Base-by-base conservation (phyloP, 2,329 filamentous ascomycete species). In the Epichloe aotearoae region DNA sequence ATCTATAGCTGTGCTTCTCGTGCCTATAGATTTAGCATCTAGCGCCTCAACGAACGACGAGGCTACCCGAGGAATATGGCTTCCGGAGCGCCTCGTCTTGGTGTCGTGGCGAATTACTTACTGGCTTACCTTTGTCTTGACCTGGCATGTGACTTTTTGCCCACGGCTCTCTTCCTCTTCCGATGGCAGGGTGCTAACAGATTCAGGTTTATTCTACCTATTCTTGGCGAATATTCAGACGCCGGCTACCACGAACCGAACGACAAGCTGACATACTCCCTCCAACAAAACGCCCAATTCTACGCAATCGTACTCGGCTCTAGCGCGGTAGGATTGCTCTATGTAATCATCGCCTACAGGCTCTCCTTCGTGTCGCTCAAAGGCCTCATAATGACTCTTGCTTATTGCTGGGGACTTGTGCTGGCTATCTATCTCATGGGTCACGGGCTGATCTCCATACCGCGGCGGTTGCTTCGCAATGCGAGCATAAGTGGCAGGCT, bases 391-490 rank as follows among this genome's bases (percentile, higher is more conserved):
- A 95, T 98, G 87, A 91, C 93, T 14, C 73, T 97, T 53, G 87
- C 91, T 38, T 98, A 98, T 66, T 88, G 88, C 53, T 97, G 90
- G 86, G 89, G 90, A 59, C 71, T 98, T 59, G 75, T 91, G 4
- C 75, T 97, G 49, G 93, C 90, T 44, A 95, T 98, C 55, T 97
- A 95, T 62, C 75, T 98, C 40, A 97, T 98, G 91, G 93, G 93
- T 6, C 93, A 98, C 66, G 93, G 93, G 7, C 74, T 98, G 26
- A 93, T 98, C 34, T 86, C 90, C 1, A 86, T 98, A 52, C 93
- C 93, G 1, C 77, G 91, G 56, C 80, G 79, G 38, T 72, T 98
- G 15, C 84, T 93, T 60, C 81, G 84, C 53, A 85, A 88, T 62
- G 84, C 89, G 34, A 88, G 83, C 62, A 80, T 90, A 44, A 86